phyloP scores from a whole-genome alignment of 1,139 yeast species.

The Blastobotrys buckinghamii region DNA sequence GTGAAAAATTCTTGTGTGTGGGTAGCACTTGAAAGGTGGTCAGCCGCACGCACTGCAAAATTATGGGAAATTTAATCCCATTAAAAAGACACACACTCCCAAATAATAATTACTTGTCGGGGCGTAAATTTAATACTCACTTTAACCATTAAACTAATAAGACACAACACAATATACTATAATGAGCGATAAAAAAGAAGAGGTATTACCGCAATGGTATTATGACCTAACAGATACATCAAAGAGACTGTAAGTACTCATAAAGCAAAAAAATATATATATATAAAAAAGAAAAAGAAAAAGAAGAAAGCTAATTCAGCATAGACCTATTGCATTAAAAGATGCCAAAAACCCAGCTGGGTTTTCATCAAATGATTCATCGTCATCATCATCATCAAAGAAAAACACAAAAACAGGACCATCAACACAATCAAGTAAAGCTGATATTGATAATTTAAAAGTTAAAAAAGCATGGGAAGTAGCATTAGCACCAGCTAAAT shows the following conservation, averaged over 20 bases:
- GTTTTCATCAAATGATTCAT: slow-evolving; percentile 7
- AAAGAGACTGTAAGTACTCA: slow-evolving; percentile 17
- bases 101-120: too few species aligned
- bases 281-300: too few species aligned
- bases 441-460: slow-evolving; percentile 27
- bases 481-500: slow-evolving; percentile 78
- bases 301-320: neutral
- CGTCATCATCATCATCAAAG: neutral
- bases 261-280: too few species aligned
- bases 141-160: too few species aligned
- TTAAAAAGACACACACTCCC: too few species aligned
- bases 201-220: slow-evolving; percentile 25
- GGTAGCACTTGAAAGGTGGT: too few species aligned
- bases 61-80: too few species aligned
- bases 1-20: too few species aligned
- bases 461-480: slow-evolving; percentile 74
- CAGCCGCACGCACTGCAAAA: too few species aligned
- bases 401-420: slow-evolving; percentile 9
- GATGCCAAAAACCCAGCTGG: slow-evolving; percentile 18
- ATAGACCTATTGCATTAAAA: slow-evolving; percentile 11
- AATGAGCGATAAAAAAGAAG: neutral
- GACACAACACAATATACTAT: neutral
- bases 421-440: neutral
- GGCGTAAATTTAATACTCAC: too few species aligned
- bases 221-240: slow-evolving; percentile 24